Base-by-base conservation (phyloP, 768 basidiomycete species). In the Leccinum obscurum region DNA sequence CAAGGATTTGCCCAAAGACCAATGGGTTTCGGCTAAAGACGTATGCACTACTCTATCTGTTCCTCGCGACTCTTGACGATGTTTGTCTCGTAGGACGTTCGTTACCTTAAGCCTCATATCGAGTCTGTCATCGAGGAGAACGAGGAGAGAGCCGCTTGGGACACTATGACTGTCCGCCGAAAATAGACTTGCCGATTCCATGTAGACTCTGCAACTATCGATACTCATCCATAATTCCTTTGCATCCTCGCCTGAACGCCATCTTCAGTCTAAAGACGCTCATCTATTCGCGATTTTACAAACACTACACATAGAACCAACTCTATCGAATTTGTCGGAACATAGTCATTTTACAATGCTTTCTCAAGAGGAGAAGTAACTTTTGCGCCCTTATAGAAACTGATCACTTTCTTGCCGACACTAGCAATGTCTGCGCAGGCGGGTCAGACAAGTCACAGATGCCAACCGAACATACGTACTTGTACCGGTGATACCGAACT, bases 21-120 rank as follows among this genome's bases (percentile, higher is more conserved):
- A 93, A 72, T 95, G 93, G 93, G 78, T 82, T 53, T 84, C 82
- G 60, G 77, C 84, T 2, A 82, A 84, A 62, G 89, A 97, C 77
- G 96, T 97, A 68, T 53, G 85, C 60, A 13, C 17, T 58, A 22
- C 26, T 3, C 37, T 20, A 20, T n/a, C n/a, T 44, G 17, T 35
- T 14, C 6, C 30, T 35, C 52, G 7, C 61, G 26, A 64, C 56
- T 58, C 22, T 61, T 9, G 30, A 63, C 60, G 34, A 61, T 61
- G 61, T 50, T 59, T 17, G 52, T 49, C 13, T 54, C 46, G 24
- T 76, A 98, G 96, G 96, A 98, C 74, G 75, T 83, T 63, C 91
- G 94, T 60, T 98, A 97, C 83, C 86, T 98, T 67, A 83, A 80
- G 62, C 89, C 92, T 30, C 84, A 89, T 72, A 85, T 98, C 44